Conservation (phyloP, 1,284 basidiomycete genomes). For the Phlebopus sp. region DNA sequence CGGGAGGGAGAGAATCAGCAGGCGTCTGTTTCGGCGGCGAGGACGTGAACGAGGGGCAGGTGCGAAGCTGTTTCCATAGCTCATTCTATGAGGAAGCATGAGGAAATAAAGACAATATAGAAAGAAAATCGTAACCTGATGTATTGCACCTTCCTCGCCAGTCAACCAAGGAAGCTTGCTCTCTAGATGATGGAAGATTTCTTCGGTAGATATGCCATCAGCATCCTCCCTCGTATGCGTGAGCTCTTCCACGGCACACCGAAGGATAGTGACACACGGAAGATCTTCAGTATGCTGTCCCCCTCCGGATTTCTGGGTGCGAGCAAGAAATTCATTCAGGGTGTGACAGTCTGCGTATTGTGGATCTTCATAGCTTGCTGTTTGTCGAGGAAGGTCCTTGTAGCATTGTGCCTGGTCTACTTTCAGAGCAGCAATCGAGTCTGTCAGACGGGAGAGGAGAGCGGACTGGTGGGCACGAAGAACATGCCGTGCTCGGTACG, state of each 20-base stretch:
- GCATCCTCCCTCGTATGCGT: conserved; percentile 34
- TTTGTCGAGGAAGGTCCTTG: conserved; percentile 51
- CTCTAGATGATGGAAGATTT: conserved; percentile 57
- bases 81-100: conserved; percentile 39
- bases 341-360: conserved; percentile 45
- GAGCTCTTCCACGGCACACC: conserved; percentile 58
- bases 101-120: conserved; percentile 6
- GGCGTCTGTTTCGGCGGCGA: conserved; percentile 15
- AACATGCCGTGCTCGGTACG: conserved; percentile 57
- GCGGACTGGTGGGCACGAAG: conserved; percentile 56
- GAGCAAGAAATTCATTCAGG: conserved; percentile 45
- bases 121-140: conserved; percentile 43
- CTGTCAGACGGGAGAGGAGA: conserved; percentile 51
- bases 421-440: conserved; percentile 51
- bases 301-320: conserved; percentile 21
- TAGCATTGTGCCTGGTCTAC: conserved; percentile 51
- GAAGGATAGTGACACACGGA: conserved; percentile 52
- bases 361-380: conserved; percentile 46
- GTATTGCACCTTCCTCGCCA: conserved; percentile 40
- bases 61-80: conserved; percentile 60
- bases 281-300: conserved; percentile 36
- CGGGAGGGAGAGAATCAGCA: conserved; percentile 10
- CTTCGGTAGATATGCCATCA: conserved; percentile 48
- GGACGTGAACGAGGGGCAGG: conserved; percentile 47
- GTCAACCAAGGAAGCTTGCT: conserved; percentile 54